Conservation (phyloP, 768 basidiomycete species). For the Suillus hirtellus region DNA sequence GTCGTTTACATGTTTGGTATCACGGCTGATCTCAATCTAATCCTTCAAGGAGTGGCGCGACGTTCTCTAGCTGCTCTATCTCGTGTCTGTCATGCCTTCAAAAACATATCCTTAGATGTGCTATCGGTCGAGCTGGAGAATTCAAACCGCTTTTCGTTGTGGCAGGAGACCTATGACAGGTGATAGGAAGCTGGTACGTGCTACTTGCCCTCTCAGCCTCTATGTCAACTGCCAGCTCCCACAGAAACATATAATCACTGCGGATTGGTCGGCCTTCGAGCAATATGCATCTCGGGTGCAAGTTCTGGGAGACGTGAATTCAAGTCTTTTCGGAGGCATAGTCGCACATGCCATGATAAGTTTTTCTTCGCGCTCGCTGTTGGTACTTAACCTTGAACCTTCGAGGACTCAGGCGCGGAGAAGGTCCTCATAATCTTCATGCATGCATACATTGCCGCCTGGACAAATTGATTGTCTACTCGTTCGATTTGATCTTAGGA, state of each 20-base stretch:
- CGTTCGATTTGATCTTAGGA: background rate
- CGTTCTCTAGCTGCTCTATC: background rate
- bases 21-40: background rate
- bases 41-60: background rate
- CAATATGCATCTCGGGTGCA: conserved; percentile 4
- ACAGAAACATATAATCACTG: background rate
- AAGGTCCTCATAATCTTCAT: background rate
- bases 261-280: background rate
- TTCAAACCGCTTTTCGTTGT: conserved; percentile 16
- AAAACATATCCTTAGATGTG: conserved; percentile 13
- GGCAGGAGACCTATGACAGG: background rate
- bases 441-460: background rate
- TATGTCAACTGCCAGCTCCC: background rate
- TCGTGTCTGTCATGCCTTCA: conserved; percentile 18
- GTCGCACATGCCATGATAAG: background rate
- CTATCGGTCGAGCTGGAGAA: conserved; percentile 16
- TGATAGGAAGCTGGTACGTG: background rate
- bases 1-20: background rate
- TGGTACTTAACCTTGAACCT: background rate
- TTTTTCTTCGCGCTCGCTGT: background rate
- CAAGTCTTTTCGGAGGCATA: background rate
- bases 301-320: background rate
- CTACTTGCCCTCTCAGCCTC: background rate
- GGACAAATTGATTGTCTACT: background rate
- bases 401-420: background rate